phyloP scores from a whole-genome alignment of 768 basidiomycete species.

The Pleurotus tuber-regium region DNA sequence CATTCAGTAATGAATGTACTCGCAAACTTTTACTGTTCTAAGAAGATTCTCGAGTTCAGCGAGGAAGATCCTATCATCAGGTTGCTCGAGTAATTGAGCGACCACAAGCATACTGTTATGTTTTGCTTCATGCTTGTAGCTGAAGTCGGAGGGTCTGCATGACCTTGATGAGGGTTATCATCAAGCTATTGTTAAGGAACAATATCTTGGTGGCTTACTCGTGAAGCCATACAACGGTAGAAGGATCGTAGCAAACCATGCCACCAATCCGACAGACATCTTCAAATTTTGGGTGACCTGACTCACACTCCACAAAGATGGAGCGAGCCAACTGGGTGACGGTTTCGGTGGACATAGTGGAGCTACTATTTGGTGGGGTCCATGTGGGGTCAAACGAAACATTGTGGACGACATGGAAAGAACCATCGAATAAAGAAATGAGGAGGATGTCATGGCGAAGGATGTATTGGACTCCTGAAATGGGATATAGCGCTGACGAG shows the following conservation, averaged over 20 bases:
- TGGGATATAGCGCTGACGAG: conserved; percentile 57
- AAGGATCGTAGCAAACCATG: conserved; percentile 54
- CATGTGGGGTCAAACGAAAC: conserved; percentile 48
- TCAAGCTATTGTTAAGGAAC: not conserved
- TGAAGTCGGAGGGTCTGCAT: conserved; percentile 67
- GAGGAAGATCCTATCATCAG: conserved; percentile 31
- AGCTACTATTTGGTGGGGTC: conserved; percentile 22
- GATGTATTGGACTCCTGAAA: conserved; percentile 60
- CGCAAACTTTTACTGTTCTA: conserved; percentile 29
- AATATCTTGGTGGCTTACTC: conserved; percentile 49
- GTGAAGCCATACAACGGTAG: conserved; percentile 65
- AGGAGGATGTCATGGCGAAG: conserved; percentile 49
- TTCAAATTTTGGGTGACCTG: conserved; percentile 32
- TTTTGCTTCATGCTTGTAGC: conserved; percentile 77
- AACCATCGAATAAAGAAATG: conserved; percentile 66
- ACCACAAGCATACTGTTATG: conserved; percentile 53
- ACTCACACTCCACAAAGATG: conserved; percentile 48
- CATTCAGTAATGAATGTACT: too few relatives aligned
- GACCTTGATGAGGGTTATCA: conserved; percentile 35
- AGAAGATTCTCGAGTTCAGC: conserved; percentile 30
- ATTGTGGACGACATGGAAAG: conserved; percentile 58
- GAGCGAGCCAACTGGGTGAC: conserved; percentile 51
- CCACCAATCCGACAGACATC: conserved; percentile 65
- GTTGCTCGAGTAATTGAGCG: conserved; percentile 52
- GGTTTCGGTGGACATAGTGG: conserved; percentile 31